Evolutionary conservation across 305 asterid genomes (phyloP).

Genomic region (Fraxinus sp.): DNA sequence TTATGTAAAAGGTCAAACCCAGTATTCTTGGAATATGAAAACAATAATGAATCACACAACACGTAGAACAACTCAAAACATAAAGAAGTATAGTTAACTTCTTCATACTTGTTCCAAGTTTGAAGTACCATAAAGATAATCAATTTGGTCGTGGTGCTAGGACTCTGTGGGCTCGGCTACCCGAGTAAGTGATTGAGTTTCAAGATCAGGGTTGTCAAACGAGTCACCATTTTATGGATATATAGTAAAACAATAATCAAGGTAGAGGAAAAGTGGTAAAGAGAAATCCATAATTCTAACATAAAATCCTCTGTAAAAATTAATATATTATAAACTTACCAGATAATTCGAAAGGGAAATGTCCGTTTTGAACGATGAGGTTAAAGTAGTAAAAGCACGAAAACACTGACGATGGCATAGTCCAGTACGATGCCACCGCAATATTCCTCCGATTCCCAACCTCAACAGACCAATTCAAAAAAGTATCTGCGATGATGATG

Average conservation of each 20-base stretch:
- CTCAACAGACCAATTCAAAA: constrained; percentile 53
- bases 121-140: background rate
- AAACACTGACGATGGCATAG: constrained; percentile 58
- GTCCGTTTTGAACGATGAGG: constrained; percentile 38
- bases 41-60: background rate
- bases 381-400: constrained; percentile 48
- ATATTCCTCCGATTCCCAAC: constrained; percentile 47
- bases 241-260: background rate
- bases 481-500: constrained; percentile 44
- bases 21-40: background rate
- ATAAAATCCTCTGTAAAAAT: background rate
- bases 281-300: background rate
- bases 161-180: background rate
- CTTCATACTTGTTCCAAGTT: background rate
- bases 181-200: background rate
- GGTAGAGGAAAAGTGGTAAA: background rate
- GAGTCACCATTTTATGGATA: background rate
- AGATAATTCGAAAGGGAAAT: constrained; percentile 41
- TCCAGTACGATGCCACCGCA: constrained; percentile 65
- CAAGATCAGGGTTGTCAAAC: background rate
- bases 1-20: background rate
- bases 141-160: background rate
- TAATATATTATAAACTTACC: constrained; percentile 33
- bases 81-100: background rate
- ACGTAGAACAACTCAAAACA: background rate